phyloP scores from a whole-genome alignment of 768 basidiomycete species.

The Mycena polygramma region DNA sequence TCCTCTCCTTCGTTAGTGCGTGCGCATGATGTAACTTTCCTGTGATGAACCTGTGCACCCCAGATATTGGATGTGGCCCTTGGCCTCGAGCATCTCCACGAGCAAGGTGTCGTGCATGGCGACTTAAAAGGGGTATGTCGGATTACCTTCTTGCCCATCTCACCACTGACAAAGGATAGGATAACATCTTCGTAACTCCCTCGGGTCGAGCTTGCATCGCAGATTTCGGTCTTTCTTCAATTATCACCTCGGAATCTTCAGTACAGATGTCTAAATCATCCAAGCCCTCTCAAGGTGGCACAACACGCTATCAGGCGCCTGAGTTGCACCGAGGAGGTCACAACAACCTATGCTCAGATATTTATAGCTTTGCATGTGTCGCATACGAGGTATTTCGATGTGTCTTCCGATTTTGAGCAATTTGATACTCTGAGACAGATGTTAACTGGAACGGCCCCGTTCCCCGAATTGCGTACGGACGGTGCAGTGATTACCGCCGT shows the following conservation, averaged over 20 bases:
- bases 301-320: conserved; percentile 43
- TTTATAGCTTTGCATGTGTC: conserved; percentile 57
- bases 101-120: conserved; percentile 34
- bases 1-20: conserved; percentile 23
- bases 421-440: conserved; percentile 4
- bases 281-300: conserved; percentile 41
- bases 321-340: conserved; percentile 49
- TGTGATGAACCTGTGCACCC: not conserved
- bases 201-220: conserved; percentile 58
- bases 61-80: conserved; percentile 36
- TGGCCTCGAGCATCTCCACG: conserved; percentile 38
- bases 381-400: conserved; percentile 50
- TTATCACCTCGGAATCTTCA: conserved; percentile 37
- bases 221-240: conserved; percentile 60
- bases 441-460: conserved; percentile 9
- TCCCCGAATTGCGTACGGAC: conserved; percentile 2
- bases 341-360: conserved; percentile 45
- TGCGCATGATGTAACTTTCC: not conserved
- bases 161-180: conserved; percentile 39
- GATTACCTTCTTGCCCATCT: not conserved
- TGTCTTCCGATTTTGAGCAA: not conserved
- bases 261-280: conserved; percentile 39
- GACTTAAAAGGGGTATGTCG: conserved; percentile 37
- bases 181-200: conserved; percentile 60
- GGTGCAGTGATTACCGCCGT: conserved; percentile 1